Conservation (phyloP, 2,329 filamentous ascomycete genomes). For the Epichloe gansuensis region DNA sequence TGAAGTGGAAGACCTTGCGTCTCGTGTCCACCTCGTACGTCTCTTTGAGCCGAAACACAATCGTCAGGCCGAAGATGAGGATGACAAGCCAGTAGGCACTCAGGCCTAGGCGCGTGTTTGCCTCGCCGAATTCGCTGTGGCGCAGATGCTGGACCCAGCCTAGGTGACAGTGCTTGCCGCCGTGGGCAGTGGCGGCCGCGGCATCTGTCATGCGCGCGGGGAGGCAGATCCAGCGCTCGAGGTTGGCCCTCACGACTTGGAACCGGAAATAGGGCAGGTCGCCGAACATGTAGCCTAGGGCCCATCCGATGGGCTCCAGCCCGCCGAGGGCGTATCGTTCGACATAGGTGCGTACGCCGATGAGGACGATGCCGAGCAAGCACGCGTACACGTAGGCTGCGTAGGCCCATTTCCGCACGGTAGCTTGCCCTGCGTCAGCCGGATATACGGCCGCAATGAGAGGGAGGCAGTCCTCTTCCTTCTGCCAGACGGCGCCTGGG, state of each 20-base stretch:
- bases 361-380: conserved; percentile 53
- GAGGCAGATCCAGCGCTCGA: conserved; percentile 66
- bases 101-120: conserved; percentile 71
- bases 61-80: conserved; percentile 56
- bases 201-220: conserved; percentile 32
- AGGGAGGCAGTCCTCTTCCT: conserved; percentile 53
- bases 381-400: conserved; percentile 64
- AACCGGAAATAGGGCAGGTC: conserved; percentile 62
- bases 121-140: conserved; percentile 52
- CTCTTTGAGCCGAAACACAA: conserved; percentile 62
- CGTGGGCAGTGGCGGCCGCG: conserved; percentile 6
- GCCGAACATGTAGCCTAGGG: conserved; percentile 77
- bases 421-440: conserved; percentile 70
- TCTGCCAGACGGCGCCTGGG: conserved; percentile 50
- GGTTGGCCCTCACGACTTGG: conserved; percentile 53
- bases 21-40: conserved; percentile 89
- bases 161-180: conserved; percentile 29
- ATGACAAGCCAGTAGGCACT: conserved; percentile 61
- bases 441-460: conserved; percentile 60
- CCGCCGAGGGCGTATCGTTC: conserved; percentile 52
- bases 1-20: conserved; percentile 94
- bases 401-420: conserved; percentile 70
- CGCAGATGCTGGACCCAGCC: conserved; percentile 58
- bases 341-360: conserved; percentile 62
- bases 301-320: conserved; percentile 84